phyloP scores from a whole-genome alignment of 495 filamentous ascomycete species.

The Amphirosellinia nigrospora region DNA sequence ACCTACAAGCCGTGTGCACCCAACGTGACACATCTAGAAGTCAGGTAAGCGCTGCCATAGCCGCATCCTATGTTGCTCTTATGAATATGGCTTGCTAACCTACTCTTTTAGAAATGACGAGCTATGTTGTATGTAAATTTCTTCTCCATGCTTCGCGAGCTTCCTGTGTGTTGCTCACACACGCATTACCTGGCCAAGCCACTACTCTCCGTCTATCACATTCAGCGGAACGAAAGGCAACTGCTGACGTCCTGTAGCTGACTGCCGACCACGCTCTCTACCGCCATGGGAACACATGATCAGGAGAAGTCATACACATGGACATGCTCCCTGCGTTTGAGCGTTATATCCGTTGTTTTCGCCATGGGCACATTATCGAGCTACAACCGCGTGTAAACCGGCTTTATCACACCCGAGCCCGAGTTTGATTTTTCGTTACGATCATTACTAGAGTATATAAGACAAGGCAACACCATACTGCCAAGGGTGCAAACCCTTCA shows the following conservation, averaged over 20 bases:
- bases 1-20: slow-evolving; percentile 40
- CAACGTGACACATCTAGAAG: slow-evolving; percentile 42
- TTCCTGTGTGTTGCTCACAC: background rate
- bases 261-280: slow-evolving; percentile 38
- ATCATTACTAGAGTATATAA: slow-evolving; percentile 17
- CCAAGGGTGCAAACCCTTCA: slow-evolving; percentile 21
- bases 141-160: slow-evolving; percentile 4
- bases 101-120: slow-evolving; percentile 35
- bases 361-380: background rate
- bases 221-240: background rate
- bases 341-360: background rate
- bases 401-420: slow-evolving; percentile 10
- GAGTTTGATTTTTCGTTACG: slow-evolving; percentile 7
- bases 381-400: background rate
- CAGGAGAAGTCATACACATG: slow-evolving; percentile 35
- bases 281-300: slow-evolving; percentile 43
- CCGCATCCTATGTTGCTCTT: background rate
- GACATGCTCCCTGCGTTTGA: slow-evolving; percentile 35
- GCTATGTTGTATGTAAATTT: slow-evolving; percentile 40
- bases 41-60: slow-evolving; percentile 33
- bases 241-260: slow-evolving; percentile 29
- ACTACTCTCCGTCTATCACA: background rate
- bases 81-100: slow-evolving; percentile 1
- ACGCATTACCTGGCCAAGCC: background rate
- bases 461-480: slow-evolving; percentile 17